Conservation (phyloP, 1,284 basidiomycete genomes). For the Fomes fomentarius region DNA sequence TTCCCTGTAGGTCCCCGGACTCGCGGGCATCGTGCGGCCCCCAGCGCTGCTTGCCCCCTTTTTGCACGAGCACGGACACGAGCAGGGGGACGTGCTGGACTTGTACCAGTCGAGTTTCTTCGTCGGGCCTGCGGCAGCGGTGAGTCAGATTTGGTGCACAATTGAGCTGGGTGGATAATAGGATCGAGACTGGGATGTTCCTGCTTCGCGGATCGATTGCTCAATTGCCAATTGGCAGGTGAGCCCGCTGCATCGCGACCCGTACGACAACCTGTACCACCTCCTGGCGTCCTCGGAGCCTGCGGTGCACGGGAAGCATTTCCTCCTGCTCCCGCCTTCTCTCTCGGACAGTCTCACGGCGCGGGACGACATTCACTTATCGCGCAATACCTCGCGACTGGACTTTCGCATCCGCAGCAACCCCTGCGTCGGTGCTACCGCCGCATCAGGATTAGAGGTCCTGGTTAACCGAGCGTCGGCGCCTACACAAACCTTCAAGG, state of each 20-base stretch:
- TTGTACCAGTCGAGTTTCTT: constrained; percentile 32
- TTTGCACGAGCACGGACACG: no score
- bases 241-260: constrained; percentile 30
- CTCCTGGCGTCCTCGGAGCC: constrained; percentile 28
- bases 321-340: constrained; percentile 28
- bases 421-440: not conserved
- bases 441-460: constrained; percentile 6
- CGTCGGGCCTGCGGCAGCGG: constrained; percentile 28
- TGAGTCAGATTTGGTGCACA: no score
- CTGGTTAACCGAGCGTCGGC: constrained; percentile 11
- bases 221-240: constrained; percentile 21
- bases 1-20: constrained; percentile 19
- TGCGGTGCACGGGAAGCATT: constrained; percentile 26
- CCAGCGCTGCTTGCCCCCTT: constrained; percentile 20
- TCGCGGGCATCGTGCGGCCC: constrained; percentile 13
- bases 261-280: constrained; percentile 32
- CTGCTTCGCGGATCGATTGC: no score
- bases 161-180: no score
- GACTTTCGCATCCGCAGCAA: constrained; percentile 1
- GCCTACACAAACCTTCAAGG: not conserved
- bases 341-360: constrained; percentile 13
- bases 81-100: constrained; percentile 20
- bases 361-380: not conserved
- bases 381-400: not conserved
- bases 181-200: no score